These are phyloP conservation scores for Apodospora peruviana DNA, from an alignment of 495 filamentous ascomycete genomes.

Conservation along the genomic window DNA sequence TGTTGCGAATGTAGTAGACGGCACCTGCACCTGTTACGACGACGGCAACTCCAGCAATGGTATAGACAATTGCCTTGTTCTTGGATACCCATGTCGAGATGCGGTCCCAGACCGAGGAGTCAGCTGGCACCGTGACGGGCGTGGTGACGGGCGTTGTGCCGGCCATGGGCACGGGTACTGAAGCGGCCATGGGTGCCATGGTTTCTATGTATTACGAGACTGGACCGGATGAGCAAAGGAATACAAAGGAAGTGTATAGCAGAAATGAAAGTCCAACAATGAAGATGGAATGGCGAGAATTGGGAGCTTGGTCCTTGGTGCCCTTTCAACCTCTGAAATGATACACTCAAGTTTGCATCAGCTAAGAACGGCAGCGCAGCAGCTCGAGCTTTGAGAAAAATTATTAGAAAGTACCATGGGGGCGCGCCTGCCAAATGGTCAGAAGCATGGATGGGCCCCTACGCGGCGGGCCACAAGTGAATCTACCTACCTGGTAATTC, in stretches of 20 bases:
- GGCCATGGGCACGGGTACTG: conserved; percentile 18
- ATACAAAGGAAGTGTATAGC: neutral
- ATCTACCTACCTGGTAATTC: too few species aligned
- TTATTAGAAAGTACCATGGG: neutral
- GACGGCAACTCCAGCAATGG: conserved; percentile 87
- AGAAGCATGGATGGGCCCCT: neutral
- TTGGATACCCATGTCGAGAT: conserved; percentile 90
- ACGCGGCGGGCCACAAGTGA: too few species aligned
- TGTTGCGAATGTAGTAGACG: conserved; percentile 73
- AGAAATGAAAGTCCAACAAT: conserved; percentile 1
- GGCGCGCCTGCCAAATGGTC: neutral
- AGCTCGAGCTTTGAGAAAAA: neutral
- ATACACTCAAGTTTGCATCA: too few species aligned
- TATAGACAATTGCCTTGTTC: conserved; percentile 91
- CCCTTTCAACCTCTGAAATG: too few species aligned
- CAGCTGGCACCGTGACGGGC: conserved; percentile 31
- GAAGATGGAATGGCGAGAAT: conserved; percentile 2
- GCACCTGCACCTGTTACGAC: conserved; percentile 85
- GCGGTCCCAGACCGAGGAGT: conserved; percentile 78
- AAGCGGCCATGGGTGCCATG: conserved; percentile 30
- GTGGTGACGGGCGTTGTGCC: conserved; percentile 34
- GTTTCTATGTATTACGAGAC: neutral
- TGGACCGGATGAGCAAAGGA: neutral
- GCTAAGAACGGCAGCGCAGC: too few species aligned
- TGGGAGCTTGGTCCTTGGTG: too few species aligned